Evolutionary conservation across 495 filamentous ascomycete genomes (phyloP), one percentile per base, ranked within the genome.

Genomic region (Trichoderma virens): DNA sequence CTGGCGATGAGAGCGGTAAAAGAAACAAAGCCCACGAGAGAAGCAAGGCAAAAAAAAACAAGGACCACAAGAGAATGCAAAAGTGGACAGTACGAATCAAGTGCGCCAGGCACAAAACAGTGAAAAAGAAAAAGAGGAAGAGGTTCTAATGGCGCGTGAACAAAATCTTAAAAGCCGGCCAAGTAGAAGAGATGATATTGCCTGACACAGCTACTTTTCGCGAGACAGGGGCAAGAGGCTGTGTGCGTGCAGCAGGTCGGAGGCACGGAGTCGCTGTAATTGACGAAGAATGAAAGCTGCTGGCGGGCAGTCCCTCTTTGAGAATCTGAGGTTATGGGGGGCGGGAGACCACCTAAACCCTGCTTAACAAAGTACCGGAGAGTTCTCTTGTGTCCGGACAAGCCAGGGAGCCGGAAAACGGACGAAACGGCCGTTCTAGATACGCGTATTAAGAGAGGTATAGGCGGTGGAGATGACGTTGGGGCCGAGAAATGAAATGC

Each of bases 391-490:
- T 56, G 51, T 56, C 51, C 51, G 51, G 25, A 14, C 51, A 25
- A 30, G 51, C 51, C 51, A 56, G 51, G 51, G 51, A 56, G 27
- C 9, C 51, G 20, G 13, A 30, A 28, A 56, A 56, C 51, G 51
- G 51, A 56, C 51, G 6, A 56, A 47, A 9, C 30, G 51, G 51
- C 51, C 51, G 51, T n/a, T 56, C 51, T 25, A 28, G 51, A 30
- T 56, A 56, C 51, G 51, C 51, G 51, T 56, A 56, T 56, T 16
- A 9, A 30, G 30, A 25, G 51, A 56, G 51, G 47, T 23, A n/a
- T n/a, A 23, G 25, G 51, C 25, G 51, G 51, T 56, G 51, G 51
- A 56, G 51, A 30, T 56, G 51, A 27, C 9, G 43, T 23, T 47
- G 43, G 51, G 51, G 25, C 51, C 51, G 13, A 30, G 51, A 56